phyloP scores from a whole-genome alignment of 202 grass and related monocot species.

The Setaria viridis region DNA sequence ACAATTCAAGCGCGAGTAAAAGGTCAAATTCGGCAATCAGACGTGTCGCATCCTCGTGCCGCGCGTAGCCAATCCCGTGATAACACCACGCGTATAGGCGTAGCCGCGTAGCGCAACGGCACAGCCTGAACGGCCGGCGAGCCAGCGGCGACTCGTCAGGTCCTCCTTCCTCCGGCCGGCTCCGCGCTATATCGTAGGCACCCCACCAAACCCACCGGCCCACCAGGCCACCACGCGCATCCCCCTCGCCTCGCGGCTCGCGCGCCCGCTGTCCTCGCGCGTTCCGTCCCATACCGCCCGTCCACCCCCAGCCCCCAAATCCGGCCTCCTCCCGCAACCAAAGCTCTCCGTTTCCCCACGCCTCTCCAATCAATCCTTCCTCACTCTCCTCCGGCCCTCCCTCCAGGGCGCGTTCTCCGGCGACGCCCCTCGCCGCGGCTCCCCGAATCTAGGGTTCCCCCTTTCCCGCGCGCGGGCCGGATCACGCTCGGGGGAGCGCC shows the following conservation, averaged over 20 bases:
- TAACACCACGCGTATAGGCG: background rate
- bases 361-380: background rate
- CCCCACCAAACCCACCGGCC: background rate
- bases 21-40: background rate
- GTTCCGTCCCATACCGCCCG: conserved; percentile 25
- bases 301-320: conserved; percentile 23
- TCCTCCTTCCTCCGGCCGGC: background rate
- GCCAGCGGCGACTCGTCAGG: background rate
- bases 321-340: conserved; percentile 32
- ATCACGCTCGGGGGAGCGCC: conserved; percentile 28
- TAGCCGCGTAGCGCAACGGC: background rate
- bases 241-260: background rate
- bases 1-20: background rate
- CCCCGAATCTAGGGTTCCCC: conserved; percentile 40
- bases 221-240: conserved; percentile 14
- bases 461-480: conserved; percentile 33
- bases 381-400: conserved; percentile 19
- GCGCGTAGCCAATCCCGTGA: conserved; percentile 13
- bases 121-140: conserved; percentile 22
- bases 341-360: conserved; percentile 31
- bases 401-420: conserved; percentile 16
- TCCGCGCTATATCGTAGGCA: conserved; percentile 28
- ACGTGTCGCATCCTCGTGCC: conserved; percentile 24
- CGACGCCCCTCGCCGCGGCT: background rate
- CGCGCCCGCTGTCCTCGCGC: conserved; percentile 33